phyloP scores from a whole-genome alignment of 176 grass and related monocot species.

The Leersia perrieri region DNA sequence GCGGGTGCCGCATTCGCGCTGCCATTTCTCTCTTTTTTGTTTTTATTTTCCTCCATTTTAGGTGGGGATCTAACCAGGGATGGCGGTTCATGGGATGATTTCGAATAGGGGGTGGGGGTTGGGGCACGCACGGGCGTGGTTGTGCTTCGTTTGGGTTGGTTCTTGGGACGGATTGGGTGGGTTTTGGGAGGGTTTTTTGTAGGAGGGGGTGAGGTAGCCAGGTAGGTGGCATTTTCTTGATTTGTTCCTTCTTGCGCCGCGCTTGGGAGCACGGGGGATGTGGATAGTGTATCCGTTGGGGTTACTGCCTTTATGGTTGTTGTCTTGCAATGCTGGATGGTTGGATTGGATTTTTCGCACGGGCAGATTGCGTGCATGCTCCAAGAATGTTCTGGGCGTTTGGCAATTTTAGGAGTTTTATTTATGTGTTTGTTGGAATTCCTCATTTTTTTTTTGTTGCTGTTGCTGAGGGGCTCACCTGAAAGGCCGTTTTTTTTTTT shows the following conservation, averaged over 20 bases:
- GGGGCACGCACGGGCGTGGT: no score
- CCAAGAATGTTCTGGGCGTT: no score
- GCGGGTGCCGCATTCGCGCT: not conserved
- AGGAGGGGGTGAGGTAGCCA: not conserved
- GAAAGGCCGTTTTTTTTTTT: not conserved
- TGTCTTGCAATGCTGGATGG: no score
- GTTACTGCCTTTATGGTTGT: no score
- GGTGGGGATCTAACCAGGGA: constrained; percentile 14
- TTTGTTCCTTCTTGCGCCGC: not conserved
- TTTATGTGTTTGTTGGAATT: no score
- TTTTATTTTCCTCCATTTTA: not conserved
- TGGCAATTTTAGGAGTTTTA: no score
- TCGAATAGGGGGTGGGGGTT: not conserved
- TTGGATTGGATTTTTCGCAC: not conserved
- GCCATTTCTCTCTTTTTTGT: constrained; percentile 19
- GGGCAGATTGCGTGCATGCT: not conserved
- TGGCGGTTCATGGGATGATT: not conserved
- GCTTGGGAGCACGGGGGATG: no score
- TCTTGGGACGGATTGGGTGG: not conserved
- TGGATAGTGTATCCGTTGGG: no score
- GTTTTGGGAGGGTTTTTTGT: constrained; percentile 7
- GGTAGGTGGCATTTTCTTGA: constrained; percentile 2
- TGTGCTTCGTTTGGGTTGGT: not conserved
- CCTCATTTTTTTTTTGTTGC: no score
- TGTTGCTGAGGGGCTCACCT: not conserved